Evolutionary conservation across 2,329 filamentous ascomycete species (phyloP), one percentile per base, ranked within the genome.

Genomic region (Bipolaris gigantea): DNA sequence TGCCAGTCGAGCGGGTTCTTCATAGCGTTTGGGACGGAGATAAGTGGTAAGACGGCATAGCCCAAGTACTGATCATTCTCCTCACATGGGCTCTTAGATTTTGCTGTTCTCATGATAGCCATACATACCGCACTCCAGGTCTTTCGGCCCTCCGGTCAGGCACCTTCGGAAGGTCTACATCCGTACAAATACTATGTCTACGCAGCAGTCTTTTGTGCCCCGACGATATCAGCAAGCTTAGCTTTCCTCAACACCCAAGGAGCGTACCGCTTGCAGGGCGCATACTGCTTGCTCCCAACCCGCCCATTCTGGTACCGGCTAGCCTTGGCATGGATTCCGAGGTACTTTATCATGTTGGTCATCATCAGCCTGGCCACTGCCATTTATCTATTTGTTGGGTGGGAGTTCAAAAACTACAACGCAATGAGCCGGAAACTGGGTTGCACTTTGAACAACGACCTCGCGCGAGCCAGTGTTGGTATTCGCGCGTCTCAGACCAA

Each of bases 101-200:
- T 88, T 50, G 83, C 88, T 9, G 85, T 90, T 15, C 78, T 91
- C 13, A 80, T 90, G 53, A 90, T 93, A 64, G 86, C 89, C 16
- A 67, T 90, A 8, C 89, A 93, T 68, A 88, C 87, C 45, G 84
- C 83, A 2, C 75, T 91, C 10, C 89, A 88, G 71, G 87, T 93
- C 48, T 86, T 91, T 61, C 80, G 82, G 19, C 84, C 85, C 0
- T 67, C 67, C 2, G 65, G 66, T 13, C 65, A 38, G 41, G 67
- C 54, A 42, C 80, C 83, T 2, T 78, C 83, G 55, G 83, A 85
- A 41, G 89, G 89, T 0, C 79, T 93, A 0, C 89, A 89, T 67
- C 85, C 83, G 2, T 87, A 87, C 59, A 83, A 88, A 4, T 77
- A 81, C 18, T 75, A 77, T 21, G 84, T 89, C 5, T 88, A 87